Evolutionary conservation across 2,329 filamentous ascomycete species (phyloP), one percentile per base, ranked within the genome.

Genomic region (Akanthomyces muscarius): DNA sequence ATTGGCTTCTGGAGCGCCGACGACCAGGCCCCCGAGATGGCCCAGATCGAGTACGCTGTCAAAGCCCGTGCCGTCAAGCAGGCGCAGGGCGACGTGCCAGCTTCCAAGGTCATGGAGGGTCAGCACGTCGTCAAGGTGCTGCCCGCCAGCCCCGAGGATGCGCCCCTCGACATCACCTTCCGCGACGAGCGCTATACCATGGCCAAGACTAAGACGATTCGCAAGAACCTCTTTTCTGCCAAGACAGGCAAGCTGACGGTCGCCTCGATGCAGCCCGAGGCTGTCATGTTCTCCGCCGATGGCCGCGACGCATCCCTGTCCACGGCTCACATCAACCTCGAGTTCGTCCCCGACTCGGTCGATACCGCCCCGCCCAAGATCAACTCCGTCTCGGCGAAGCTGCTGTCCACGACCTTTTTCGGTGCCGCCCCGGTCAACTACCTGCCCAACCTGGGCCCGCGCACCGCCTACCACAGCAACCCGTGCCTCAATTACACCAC

Each of bases 11-110:
- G 83, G 82, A 77, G 81, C 62, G 77, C 75, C 66, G 80, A 85
- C 66, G 84, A 86, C 67, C 76, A 84, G 67, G 73, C 82, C 0
- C 84, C 84, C 0, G 74, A 80, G 48, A 86, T 85, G 81, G 77
- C 81, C 21, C 75, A 77, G 18, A 75, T 86, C 44, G 78, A 84
- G 68, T 86, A 86, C 69, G 69, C 69, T 54, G 71, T 86, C 69
- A 80, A 80, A 68, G 83, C 81, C 11, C 76, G 81, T 68, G 67
- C 74, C 71, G 63, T 73, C 71, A 62, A 74, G 70, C 8, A 30
- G 66, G 23, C 68, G 54, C 21, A 65, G 56, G 38, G 65, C 61
- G 62, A 66, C 33, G 54, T 42, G 18, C 56, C 63, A 33, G 68
- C 70, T 10, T 63, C 66, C 50, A 76, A 75, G 66, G 60, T 79